Evolutionary conservation across 768 basidiomycete genomes (phyloP), one percentile per base, ranked within the genome.

Genomic region (Lactifluus hygrophoroides): DNA sequence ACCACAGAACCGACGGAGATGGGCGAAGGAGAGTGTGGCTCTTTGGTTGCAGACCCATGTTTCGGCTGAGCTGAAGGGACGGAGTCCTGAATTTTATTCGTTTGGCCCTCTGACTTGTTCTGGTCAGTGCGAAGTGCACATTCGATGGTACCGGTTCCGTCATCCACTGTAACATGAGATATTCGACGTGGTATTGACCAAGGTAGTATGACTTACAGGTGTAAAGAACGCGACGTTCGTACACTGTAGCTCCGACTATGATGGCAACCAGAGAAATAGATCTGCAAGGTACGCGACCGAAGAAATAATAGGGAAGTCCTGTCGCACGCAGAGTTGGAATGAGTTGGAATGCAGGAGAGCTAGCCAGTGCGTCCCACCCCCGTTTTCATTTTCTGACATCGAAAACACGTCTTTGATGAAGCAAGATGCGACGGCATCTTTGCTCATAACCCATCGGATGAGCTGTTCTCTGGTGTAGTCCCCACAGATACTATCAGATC

Each of bases 61-160:
- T 35, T 35, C 1, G 11, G 48, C 14, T n/a, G 59, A n/a, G 25
- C 23, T 27, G 11, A n/a, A n/a, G 19, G 17, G 13, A 2, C 14
- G 27, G 30, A 5, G 21, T 1, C 17, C 27, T 14, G 34, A 2
- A 27, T 32, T 23, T 21, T 28, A 23, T 13, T 51, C 37, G 42
- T 1, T 28, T 34, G 34, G n/a, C 6, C 37, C 25, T 37, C 28
- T 13, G 43, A 51, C 13, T 25, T 34, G 28, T 38, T 35, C 35
- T 56, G 43, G 3, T 51, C 47, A 21, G 16, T 8, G 5, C 71
- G 74, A 66, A 81, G 77, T 3, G 73, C 66, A 65, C 88, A 90
- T 46, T 90, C 88, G 25, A 91, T 75, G 3, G 85, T 82, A 28
- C 74, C 82, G 1, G 87, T 86, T 5, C 88, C 86, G 64, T 91